phyloP scores from a whole-genome alignment of 1,139 yeast genomes.

The Kodamaea ohmeri region DNA sequence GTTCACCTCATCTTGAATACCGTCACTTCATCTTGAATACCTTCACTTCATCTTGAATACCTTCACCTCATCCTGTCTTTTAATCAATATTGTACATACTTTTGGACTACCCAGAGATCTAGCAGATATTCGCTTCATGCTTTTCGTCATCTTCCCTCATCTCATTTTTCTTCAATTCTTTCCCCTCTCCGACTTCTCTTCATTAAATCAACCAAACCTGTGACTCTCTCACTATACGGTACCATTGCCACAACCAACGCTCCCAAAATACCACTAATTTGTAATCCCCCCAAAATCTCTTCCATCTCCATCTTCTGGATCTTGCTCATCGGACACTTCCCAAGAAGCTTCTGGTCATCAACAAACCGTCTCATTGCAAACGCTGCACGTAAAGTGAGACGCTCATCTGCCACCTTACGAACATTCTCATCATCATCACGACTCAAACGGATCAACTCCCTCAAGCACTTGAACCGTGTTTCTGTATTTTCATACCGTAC shows the following conservation, averaged over 20 bases:
- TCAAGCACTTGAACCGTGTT: conserved; percentile 33
- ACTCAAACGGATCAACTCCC: conserved; percentile 31
- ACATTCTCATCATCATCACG: conserved; percentile 17
- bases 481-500: conserved; percentile 22
- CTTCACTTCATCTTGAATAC: no score
- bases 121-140: no score
- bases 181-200: no score
- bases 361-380: conserved; percentile 36
- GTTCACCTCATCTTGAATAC: no score
- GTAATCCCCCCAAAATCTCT: conserved; percentile 27
- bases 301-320: conserved; percentile 36
- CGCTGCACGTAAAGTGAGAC: conserved; percentile 30
- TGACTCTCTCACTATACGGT: conserved; percentile 24
- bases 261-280: conserved; percentile 14
- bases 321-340: conserved; percentile 34
- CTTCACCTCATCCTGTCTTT: not conserved
- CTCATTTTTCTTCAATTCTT: not conserved
- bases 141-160: not conserved
- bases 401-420: conserved; percentile 21
- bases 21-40: no score
- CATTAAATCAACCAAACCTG: conserved; percentile 16
- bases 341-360: conserved; percentile 31
- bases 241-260: conserved; percentile 27
- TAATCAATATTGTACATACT: not conserved
- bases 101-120: no score